Evolutionary conservation across 2,329 filamentous ascomycete species (phyloP), one percentile per base, ranked within the genome.

Genomic region (Pseudogymnoascus sp.): DNA sequence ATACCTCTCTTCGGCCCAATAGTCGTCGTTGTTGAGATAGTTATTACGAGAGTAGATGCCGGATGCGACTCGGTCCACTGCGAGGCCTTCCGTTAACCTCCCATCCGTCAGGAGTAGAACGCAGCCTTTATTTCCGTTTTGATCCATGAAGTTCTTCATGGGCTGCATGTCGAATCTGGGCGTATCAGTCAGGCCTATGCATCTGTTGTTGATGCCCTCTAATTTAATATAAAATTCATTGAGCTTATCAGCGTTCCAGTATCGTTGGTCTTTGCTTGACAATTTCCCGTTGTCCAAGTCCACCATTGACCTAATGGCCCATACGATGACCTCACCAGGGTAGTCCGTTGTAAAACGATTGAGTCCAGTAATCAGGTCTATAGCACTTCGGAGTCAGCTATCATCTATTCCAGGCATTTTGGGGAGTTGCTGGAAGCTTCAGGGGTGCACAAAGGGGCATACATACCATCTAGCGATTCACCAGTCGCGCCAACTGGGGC

Each of bases 361-460:
- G 35, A 38, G 14, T 38, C 14, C 35, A 6, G 35, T 4, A 38
- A 38, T 38, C 5, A 38, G 14, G 35, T 38, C 35, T 38, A 38
- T 38, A 38, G 35, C 4, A 38, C 14, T 7, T 38, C 5, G 14
- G 35, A n/a, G 14, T 38, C n/a, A 38, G 35, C 35, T 37, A 37
- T n/a, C 35, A 37, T 37, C 35, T 14, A 37, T 37, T 14, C 12
- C 35, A 2, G 35, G 35, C n/a, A 12, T 14, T 37, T 37, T 37
- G 12, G 35, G 12, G 35, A 14, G 35, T 5, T 69, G 6, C 67
- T 69, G 28, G 73, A 14, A 11, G 67, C 60, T 61, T 69, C 65
- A 2, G 67, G 71, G 23, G 68, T 74, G 52, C 80, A 74, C 4
- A 79, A 74, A 14, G 1, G 35, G 35, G 5, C 5, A 37, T 37